Evolutionary conservation across 225 moss, liverwort and hornwort species (phyloP).

Genomic region (Polytrichum commune): DNA sequence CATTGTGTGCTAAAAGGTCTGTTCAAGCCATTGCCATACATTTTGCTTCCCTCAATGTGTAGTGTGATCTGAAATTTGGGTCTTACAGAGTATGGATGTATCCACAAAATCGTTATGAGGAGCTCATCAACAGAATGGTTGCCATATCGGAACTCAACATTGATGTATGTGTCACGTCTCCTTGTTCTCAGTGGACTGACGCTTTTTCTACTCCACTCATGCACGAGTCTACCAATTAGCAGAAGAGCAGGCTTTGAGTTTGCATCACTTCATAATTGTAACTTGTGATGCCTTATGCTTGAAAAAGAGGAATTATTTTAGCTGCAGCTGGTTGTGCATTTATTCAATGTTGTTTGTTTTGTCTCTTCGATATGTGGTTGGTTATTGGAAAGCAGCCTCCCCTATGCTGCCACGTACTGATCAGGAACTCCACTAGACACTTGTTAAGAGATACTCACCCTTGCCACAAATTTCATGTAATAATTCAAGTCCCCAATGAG

Average conservation of each 20-base stretch:
- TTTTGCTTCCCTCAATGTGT: not conserved
- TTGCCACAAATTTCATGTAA: too few relatives aligned
- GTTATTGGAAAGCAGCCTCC: too few relatives aligned
- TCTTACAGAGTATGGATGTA: slow-evolving; percentile 77
- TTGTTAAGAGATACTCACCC: too few relatives aligned
- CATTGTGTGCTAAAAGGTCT: too few relatives aligned
- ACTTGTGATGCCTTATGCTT: too few relatives aligned
- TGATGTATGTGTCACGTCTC: slow-evolving; percentile 32
- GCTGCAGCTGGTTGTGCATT: not conserved
- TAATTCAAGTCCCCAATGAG: too few relatives aligned
- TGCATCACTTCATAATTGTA: too few relatives aligned
- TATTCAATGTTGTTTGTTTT: not conserved
- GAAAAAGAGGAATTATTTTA: not conserved
- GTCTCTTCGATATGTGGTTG: too few relatives aligned
- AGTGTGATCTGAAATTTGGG: slow-evolving; percentile 11
- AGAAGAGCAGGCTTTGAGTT: too few relatives aligned
- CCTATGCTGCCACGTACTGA: too few relatives aligned
- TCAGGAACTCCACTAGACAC: too few relatives aligned
- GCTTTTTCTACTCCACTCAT: not conserved
- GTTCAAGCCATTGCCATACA: not conserved
- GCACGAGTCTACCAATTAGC: not conserved
- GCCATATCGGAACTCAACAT: slow-evolving; percentile 45
- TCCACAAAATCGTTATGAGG: slow-evolving; percentile 62
- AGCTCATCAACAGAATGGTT: slow-evolving; percentile 54
- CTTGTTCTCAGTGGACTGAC: not conserved